Conservation (phyloP, 306 rosid species). For the Casuarina equisetifolia region DNA sequence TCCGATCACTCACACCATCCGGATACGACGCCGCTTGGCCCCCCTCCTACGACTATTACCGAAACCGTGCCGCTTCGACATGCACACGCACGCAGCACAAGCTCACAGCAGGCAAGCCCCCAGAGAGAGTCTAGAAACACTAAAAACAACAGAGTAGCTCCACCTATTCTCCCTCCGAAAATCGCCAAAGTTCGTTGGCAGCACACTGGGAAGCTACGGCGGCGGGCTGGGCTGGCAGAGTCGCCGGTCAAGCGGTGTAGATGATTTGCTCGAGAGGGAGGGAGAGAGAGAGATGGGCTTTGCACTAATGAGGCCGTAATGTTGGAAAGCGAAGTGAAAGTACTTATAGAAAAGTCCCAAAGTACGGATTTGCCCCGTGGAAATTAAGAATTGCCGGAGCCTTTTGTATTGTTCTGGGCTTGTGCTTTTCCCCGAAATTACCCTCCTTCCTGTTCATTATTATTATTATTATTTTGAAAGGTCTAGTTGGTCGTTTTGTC, state of each 20-base stretch:
- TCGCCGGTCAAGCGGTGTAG: conserved; percentile 41
- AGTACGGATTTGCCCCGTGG: conserved; percentile 30
- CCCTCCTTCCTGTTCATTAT: not conserved
- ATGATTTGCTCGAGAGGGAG: conserved; percentile 6
- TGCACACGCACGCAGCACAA: conserved; percentile 35
- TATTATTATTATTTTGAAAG: not conserved
- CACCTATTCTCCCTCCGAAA: not conserved
- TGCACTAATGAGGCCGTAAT: conserved; percentile 33
- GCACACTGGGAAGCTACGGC: not conserved
- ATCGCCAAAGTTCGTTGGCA: conserved; percentile 5
- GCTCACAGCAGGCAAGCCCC: not conserved
- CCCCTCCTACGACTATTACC: conserved; percentile 36
- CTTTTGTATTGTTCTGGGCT: not conserved
- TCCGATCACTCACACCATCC: conserved; percentile 48
- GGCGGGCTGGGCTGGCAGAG: conserved; percentile 34
- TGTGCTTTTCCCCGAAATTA: not conserved
- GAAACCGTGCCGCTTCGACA: conserved; percentile 71
- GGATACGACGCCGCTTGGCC: conserved; percentile 46
- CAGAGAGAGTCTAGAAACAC: not conserved
- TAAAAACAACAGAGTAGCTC: not conserved
- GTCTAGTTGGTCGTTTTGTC: not conserved
- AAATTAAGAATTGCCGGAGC: not conserved
- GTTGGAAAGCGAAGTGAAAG: conserved; percentile 47
- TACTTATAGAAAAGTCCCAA: conserved; percentile 36
- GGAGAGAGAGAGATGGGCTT: conserved; percentile 33